Evolutionary conservation across 1,284 basidiomycete species (phyloP), one percentile per base, ranked within the genome.

Genomic region (Fomitopsis schrenkii): DNA sequence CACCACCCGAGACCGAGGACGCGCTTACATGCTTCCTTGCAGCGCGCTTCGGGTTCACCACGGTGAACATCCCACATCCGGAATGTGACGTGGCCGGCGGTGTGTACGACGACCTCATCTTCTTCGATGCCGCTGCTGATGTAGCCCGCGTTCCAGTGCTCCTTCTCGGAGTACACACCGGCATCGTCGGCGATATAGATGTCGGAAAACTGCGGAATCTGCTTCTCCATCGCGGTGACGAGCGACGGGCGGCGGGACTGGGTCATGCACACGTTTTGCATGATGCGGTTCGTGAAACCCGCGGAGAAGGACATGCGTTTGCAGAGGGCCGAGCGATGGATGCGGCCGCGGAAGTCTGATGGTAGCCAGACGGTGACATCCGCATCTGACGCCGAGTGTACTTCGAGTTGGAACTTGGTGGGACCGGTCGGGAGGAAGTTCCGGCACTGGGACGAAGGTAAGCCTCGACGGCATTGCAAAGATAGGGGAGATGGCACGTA

Each of bases 11-110:
- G 68, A 36, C 85, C 77, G 70, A 89, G 87, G 64, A 90, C 77
- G 60, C 85, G 80, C 72, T 83, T 87, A 70, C 87, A 76, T 2
- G 79, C 76, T 74, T 90, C 88, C 71, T 81, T 83, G 64, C 80
- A 80, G 40, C 75, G 59, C 61, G 80, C 83, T 71, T 91, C 89
- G 14, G 87, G 83, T 55, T 82, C 77, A 62, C 81, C 79, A 14
- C 84, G 82, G 64, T 81, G 79, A 61, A 88, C 80, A 69, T 91
- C 87, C 90, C 90, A 91, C 88, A 91, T 90, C 36, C 85, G 83
- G 72, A 91, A 88, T 3, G 79, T 82, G 59, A 91, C 80, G 41
- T 72, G 74, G 9, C 89, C 89, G 15, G 69, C 67, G 26, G 88
- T 88, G 54, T 76, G 74, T 4, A 91, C 79, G 50, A 85, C 73